Evolutionary conservation across 805 yeast genomes (phyloP).

Genomic region (Debaryomyces hansenii): DNA sequence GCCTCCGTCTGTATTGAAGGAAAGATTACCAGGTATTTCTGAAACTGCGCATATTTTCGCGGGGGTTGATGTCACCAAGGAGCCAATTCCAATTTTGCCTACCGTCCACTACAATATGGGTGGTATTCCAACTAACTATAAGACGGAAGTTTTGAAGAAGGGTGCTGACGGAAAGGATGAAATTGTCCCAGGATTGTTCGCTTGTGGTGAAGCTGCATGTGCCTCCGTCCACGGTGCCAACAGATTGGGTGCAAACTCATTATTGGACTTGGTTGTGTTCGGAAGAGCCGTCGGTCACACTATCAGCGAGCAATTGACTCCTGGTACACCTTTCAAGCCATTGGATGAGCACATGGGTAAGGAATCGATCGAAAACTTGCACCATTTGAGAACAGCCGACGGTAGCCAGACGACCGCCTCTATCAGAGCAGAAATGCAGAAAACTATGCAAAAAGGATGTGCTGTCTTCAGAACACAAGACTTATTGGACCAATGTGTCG

Average conservation of each 20-base stretch:
- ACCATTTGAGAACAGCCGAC: constrained; percentile 77
- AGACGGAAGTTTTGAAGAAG: constrained; percentile 87
- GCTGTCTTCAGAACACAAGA: constrained; percentile 96
- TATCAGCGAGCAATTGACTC: constrained; percentile 78
- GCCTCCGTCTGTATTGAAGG: constrained; percentile 88
- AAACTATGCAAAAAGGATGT: constrained; percentile 93
- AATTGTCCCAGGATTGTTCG: constrained; percentile 88
- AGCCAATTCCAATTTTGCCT: constrained; percentile 97
- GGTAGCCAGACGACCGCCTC: constrained; percentile 86
- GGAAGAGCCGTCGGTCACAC: constrained; percentile 98
- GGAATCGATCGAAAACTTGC: constrained; percentile 88
- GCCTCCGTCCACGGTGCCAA: constrained; percentile 99
- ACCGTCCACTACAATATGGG: constrained; percentile 99
- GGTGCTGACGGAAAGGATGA: constrained; percentile 87
- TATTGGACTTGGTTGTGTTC: constrained; percentile 93
- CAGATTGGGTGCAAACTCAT: constrained; percentile 98
- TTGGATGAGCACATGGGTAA: constrained; percentile 84
- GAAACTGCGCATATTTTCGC: constrained; percentile 98
- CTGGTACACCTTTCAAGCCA: constrained; percentile 84
- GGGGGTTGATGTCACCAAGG: constrained; percentile 99
- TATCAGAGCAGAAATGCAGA: constrained; percentile 91
- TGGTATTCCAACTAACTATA: constrained; percentile 98
- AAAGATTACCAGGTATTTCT: constrained; percentile 98
- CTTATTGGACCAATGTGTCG: constrained; percentile 88
- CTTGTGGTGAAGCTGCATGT: constrained; percentile 99